phyloP scores from a whole-genome alignment of 257 asterid species.

The Solanum stenotomum region DNA sequence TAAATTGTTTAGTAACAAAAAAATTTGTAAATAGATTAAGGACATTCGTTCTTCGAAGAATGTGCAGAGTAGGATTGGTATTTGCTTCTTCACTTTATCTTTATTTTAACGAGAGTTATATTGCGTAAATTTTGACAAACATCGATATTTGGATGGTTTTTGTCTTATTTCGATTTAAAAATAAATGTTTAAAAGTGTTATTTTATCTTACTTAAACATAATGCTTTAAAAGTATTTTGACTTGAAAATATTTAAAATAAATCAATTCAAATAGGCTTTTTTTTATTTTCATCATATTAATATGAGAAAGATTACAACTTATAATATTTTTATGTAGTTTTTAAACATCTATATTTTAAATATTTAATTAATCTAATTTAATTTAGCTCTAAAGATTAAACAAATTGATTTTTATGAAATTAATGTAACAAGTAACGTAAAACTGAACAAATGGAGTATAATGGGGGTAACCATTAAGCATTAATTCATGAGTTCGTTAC shows the following conservation, averaged over 20 bases:
- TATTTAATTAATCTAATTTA: not conserved
- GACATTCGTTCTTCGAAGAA: not conserved
- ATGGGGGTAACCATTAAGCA: not conserved
- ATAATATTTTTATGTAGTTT: not conserved
- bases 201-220: no score
- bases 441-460: not conserved
- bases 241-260: no score
- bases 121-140: not conserved
- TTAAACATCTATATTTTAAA: not conserved
- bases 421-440: not conserved
- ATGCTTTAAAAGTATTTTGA: no score
- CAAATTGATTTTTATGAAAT: not conserved
- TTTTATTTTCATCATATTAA: not conserved
- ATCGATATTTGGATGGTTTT: not conserved
- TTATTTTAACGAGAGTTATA: no score
- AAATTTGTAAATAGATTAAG: not conserved
- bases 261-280: not conserved
- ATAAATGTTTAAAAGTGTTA: no score
- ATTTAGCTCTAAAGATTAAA: not conserved
- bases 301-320: not conserved
- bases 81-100: no score
- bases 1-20: not conserved
- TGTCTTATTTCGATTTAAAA: no score
- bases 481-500: not conserved
- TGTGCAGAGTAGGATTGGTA: not conserved